Conservation (phyloP, 2,329 filamentous ascomycete genomes). For the Pezicula carpinea region DNA sequence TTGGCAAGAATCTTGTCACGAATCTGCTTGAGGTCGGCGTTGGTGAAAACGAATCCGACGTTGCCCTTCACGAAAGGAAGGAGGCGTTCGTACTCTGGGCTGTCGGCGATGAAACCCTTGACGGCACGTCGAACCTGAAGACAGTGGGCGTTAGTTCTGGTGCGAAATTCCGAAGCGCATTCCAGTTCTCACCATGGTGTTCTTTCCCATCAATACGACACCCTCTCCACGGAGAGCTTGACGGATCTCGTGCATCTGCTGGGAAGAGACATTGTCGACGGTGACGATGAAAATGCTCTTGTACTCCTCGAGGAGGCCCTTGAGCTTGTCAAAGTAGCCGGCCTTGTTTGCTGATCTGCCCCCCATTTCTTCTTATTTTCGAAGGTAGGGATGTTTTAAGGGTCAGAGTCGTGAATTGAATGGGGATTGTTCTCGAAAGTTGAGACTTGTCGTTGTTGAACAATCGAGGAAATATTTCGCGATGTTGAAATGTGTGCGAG, state of each 20-base stretch:
- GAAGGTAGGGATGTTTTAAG: constrained; percentile 98
- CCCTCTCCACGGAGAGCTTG: constrained; percentile 82
- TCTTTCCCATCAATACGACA: constrained; percentile 99
- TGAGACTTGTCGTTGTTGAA: constrained; percentile 7
- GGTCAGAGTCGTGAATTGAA: constrained; percentile 45
- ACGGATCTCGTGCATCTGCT: constrained; percentile 99
- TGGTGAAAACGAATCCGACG: constrained; percentile 99
- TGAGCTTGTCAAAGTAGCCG: constrained; percentile 99
- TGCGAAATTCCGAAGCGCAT: constrained; percentile 1
- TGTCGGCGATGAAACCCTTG: constrained; percentile 86
- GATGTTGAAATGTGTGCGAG: constrained; percentile 2
- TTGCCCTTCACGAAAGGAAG: constrained; percentile 96
- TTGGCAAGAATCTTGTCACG: constrained; percentile 94
- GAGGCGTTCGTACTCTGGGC: constrained; percentile 96
- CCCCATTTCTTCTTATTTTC: constrained; percentile 94
- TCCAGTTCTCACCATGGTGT: constrained; percentile 78
- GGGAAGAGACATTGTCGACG: constrained; percentile 99
- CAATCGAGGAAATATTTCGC: background rate
- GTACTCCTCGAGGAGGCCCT: constrained; percentile 94
- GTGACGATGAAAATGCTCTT: constrained; percentile 95
- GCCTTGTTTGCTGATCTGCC: constrained; percentile 93
- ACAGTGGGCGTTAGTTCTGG: constrained; percentile 9
- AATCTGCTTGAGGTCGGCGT: constrained; percentile 83
- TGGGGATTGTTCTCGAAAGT: constrained; percentile 13
- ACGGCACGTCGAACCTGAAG: constrained; percentile 91